A percentile compares a stretch with the other conserved stretches of the same genome.
Evolutionary conservation across 176 grass and related monocot species (phyloP).

Genomic region (Miscanthus lutarioriparius): DNA sequence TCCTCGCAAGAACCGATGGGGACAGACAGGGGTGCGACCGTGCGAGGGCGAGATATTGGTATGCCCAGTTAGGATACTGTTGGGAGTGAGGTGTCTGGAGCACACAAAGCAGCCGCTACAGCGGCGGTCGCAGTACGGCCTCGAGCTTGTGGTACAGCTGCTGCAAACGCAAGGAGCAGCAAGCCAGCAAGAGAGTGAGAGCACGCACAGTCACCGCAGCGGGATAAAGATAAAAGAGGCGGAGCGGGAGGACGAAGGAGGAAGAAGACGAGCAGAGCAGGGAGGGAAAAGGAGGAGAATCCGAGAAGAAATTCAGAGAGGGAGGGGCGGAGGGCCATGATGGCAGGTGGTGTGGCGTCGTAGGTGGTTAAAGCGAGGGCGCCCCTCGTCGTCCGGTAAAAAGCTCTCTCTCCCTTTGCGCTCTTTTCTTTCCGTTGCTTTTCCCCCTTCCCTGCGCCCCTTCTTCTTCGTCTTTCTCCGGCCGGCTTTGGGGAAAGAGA

Average conservation of each 20-base stretch:
- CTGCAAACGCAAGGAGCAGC: neutral
- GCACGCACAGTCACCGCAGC: neutral
- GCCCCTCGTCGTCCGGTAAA: constrained; percentile 50
- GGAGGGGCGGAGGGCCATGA: constrained; percentile 33
- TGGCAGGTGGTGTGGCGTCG: constrained; percentile 38
- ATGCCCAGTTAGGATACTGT: constrained; percentile 6
- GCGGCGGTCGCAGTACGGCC: neutral
- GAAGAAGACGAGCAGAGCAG: neutral
- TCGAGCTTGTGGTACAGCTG: neutral
- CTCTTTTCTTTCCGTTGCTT: constrained; percentile 36
- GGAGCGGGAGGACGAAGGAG: neutral
- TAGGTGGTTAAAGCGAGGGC: constrained; percentile 55
- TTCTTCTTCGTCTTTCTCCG: constrained; percentile 23
- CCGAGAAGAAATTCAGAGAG: constrained; percentile 24
- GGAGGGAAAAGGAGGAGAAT: neutral
- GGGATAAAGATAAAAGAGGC: constrained; percentile 21
- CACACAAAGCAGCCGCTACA: neutral
- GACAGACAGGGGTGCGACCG: neutral
- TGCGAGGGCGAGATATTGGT: too few relatives aligned
- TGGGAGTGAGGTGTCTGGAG: constrained; percentile 7
- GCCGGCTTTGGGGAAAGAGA: constrained; percentile 46
- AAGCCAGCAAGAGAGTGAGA: neutral
- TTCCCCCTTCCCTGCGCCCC: neutral
- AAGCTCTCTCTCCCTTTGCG: constrained; percentile 38
- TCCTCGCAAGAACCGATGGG: constrained; percentile 12